Evolutionary conservation across 257 asterid species (phyloP), one percentile per base, ranked within the genome.

Genomic region (Paulownia fortunei): DNA sequence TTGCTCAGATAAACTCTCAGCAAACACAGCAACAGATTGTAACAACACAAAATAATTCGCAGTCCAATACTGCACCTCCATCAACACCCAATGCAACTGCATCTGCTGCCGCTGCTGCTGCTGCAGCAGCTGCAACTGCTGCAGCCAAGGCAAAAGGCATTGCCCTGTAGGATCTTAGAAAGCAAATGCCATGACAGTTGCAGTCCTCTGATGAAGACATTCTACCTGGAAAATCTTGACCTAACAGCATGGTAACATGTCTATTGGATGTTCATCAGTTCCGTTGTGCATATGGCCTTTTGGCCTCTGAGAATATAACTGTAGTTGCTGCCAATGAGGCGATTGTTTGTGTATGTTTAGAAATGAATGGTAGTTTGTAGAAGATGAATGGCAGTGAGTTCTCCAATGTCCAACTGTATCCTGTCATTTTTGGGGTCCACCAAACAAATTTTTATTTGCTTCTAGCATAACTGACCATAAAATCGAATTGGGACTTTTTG

Each of bases 101-200:
- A 6, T 66, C 90, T 0, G 92, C 96, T 0, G 91, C 89, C 0
- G 89, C 94, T 0, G 90, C 90, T 0, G 89, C 94, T 0, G 89
- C 93, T 0, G 79, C 93, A 1, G 93, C 90, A 0, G 88, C 92
- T 0, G 88, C 96, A 10, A 60, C 92, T 3, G 96, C 96, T 0
- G 97, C 97, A 5, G 89, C 92, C 82, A 77, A 87, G 76, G 74
- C 92, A 4, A 89, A 91, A 79, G 91, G 91, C 32, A 76, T 88
- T 55, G 90, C 96, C 0, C 96, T 2, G 90, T 88, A 61, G 91
- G 91, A 75, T 85, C 97, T 80, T 91, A 89, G 89, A 72, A 34
- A 30, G 41, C 13, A 47, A 41, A 3, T 26, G 23, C 13, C 56
- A 6, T 47, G 18, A 4, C 23, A 15, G 56, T 67, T 42, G 60